phyloP scores from a whole-genome alignment of 805 yeast species.

The Candida bentonensis region DNA sequence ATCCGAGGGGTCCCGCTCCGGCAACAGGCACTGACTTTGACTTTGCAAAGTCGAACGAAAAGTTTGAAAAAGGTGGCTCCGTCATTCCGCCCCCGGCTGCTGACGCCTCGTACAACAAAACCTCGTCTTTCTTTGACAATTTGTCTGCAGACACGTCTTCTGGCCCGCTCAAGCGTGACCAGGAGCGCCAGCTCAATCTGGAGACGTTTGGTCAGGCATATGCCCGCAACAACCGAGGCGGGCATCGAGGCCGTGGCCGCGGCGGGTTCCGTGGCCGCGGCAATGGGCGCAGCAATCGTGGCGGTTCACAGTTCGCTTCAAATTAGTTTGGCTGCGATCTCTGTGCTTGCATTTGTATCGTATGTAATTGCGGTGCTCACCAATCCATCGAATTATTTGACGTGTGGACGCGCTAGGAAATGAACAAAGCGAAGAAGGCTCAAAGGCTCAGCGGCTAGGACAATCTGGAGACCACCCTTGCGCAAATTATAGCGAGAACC shows the following conservation, averaged over 20 bases:
- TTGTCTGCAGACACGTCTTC: constrained; percentile 47
- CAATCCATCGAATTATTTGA: too few species aligned
- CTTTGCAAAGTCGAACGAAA: constrained; percentile 60
- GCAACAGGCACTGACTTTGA: constrained; percentile 40
- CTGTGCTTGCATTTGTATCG: too few species aligned
- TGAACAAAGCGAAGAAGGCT: too few species aligned
- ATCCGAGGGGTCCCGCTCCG: constrained; percentile 4
- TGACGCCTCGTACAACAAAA: constrained; percentile 49
- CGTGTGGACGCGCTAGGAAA: too few species aligned
- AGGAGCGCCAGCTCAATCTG: constrained; percentile 56
- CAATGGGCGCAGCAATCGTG: neutral
- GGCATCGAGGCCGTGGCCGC: constrained; percentile 9
- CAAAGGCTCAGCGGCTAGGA: too few species aligned
- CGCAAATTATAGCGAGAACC: too few species aligned
- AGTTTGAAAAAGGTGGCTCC: constrained; percentile 41
- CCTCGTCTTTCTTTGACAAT: constrained; percentile 78
- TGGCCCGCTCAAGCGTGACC: constrained; percentile 48
- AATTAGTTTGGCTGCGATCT: too few species aligned
- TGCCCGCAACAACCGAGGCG: constrained; percentile 5
- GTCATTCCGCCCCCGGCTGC: constrained; percentile 10
- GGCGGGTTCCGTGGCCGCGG: constrained; percentile 8
- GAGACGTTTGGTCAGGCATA: constrained; percentile 72
- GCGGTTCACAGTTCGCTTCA: too few species aligned
- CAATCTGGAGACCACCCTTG: too few species aligned
- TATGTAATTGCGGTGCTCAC: too few species aligned